Base-by-base conservation (phyloP, 192 early-diverging fungal species). In the Chytriomyces sp. region DNA sequence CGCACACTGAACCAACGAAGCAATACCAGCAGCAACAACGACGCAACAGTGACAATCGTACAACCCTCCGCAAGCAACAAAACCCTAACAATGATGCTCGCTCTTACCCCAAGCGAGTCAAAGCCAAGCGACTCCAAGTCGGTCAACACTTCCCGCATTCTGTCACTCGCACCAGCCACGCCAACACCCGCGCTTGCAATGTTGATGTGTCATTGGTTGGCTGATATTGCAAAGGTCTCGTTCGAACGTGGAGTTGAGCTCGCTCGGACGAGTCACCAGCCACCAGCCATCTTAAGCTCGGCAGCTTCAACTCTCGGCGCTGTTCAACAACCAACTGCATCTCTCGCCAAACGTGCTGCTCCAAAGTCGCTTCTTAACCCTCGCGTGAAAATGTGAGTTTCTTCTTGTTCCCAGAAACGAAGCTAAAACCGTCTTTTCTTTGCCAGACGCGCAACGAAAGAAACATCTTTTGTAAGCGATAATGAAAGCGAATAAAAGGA, bases 351-450 rank as follows among this genome's bases (percentile, higher is more conserved):
- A 49, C 28, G 67, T 1, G 9, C 23, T 9, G 67, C 67, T 11
- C 48, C 67, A 45, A 45, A 26, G n/a, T 46, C 43, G 16, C 48
- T 68, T 1, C 24, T 68, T 10, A 68, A 68, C 4, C 67, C 67
- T 16, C 67, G 47, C 11, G 47, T 68, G 16, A 68, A 68, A 68
- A 68, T 68, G 67, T 68, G 28, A 35, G 45, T 13, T 13, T 46
- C 2, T 18, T 45, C 43, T 68, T 49, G 9, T 68, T 26, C 64
- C 11, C 26, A 13, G 1, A 13, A 26, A 26, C 26, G 13, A 26
- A 2, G 11, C 11, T 35, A 20, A 13, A 13, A 13, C 5, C 63
- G 0, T 26, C 3, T 26, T 26, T 2, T 2, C 2, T 13, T 26
- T 0, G 1, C 5, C 5, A 68, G 67, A 46, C 43, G 67, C 0